These are phyloP conservation scores for Ceratobasidium sp. DNA, from an alignment of 1,284 basidiomycete genomes.

Conservation along the genomic window DNA sequence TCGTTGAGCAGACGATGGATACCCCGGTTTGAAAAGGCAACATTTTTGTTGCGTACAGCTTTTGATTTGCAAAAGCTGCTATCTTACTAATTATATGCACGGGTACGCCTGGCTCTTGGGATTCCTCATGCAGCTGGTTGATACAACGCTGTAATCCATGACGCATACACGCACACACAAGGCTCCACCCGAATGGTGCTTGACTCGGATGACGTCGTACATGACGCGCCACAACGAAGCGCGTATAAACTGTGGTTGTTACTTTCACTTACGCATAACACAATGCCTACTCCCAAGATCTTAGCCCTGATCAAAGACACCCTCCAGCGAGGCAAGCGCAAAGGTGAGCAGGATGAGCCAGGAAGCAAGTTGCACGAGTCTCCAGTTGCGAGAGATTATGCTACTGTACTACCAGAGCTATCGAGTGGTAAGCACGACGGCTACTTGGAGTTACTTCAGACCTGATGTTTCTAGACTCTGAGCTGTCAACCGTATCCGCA, in stretches of 20 bases:
- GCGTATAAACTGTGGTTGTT: conserved; percentile 18
- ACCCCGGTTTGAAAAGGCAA: too few species aligned
- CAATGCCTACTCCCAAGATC: conserved; percentile 18
- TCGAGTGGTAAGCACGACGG: conserved; percentile 6
- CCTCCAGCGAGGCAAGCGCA: background rate
- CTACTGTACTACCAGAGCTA: background rate
- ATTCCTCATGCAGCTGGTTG: background rate
- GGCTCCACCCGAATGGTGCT: background rate
- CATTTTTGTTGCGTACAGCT: too few species aligned
- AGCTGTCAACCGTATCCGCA: background rate
- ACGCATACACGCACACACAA: background rate
- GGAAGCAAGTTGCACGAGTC: background rate
- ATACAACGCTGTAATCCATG: background rate
- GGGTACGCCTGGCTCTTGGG: background rate
- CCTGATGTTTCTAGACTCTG: background rate
- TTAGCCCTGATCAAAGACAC: conserved; percentile 24
- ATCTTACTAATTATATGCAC: background rate
- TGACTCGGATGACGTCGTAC: conserved; percentile 12
- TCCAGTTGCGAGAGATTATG: conserved; percentile 28
- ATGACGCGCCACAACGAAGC: conserved; percentile 24
- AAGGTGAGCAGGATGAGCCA: background rate
- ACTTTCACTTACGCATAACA: background rate
- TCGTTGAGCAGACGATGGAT: too few species aligned
- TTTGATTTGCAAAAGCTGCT: too few species aligned
- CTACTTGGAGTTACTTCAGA: background rate